A percentile compares a stretch with the other conserved stretches of the same genome.
These are phyloP conservation scores for Aspergillus flavus DNA, from an alignment of 2,329 filamentous ascomycete species.

Conservation along the genomic window DNA sequence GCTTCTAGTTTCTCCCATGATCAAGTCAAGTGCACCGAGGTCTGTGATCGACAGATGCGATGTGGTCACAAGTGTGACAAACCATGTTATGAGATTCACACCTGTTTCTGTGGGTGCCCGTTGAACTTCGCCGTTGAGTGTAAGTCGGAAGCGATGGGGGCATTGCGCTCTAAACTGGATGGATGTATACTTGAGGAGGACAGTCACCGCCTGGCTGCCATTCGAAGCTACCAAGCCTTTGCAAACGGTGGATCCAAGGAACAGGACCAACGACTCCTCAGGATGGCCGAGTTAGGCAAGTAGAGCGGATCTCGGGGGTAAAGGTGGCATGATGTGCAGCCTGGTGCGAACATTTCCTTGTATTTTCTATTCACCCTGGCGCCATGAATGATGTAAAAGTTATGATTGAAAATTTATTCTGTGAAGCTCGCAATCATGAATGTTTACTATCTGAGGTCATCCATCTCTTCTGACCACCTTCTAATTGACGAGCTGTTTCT, in stretches of 20 bases:
- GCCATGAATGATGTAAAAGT: background rate
- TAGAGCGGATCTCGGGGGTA: background rate
- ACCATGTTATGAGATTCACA: constrained; percentile 30
- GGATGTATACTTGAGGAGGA: background rate
- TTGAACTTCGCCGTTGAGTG: background rate
- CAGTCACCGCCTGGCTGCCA: constrained; percentile 4
- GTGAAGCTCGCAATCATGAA: background rate
- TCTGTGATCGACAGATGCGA: constrained; percentile 35
- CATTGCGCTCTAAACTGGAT: background rate
- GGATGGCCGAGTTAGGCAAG: constrained; percentile 10
- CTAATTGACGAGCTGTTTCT: background rate
- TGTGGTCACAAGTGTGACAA: constrained; percentile 44
- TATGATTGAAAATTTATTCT: background rate
- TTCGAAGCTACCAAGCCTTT: constrained; percentile 30
- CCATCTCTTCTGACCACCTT: background rate
- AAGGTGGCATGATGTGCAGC: background rate
- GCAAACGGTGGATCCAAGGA: constrained; percentile 34
- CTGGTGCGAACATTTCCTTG: background rate
- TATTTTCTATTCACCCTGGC: background rate
- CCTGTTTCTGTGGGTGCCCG: constrained; percentile 36
- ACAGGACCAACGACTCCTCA: constrained; percentile 28
- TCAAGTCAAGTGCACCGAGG: constrained; percentile 35
- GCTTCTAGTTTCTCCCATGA: constrained; percentile 41
- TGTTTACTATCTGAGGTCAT: background rate
- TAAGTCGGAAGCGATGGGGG: background rate